Conservation (phyloP, 257 asterid genomes). For the Solanum dulcamara region DNA sequence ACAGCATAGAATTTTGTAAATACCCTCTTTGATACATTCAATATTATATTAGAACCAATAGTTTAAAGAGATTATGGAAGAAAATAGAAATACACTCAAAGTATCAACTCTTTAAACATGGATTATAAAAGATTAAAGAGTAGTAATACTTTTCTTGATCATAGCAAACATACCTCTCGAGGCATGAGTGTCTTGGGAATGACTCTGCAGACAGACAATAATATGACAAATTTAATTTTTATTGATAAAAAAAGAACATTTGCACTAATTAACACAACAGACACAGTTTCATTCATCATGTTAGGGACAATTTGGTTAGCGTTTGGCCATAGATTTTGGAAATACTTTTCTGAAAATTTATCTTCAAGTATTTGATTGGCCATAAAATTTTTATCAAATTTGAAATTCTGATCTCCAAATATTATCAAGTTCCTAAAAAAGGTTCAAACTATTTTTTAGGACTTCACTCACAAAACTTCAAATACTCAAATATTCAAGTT, state of each 20-base stretch:
- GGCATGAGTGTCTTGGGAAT: conserved; percentile 99
- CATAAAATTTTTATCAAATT: no score
- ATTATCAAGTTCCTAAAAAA: no score
- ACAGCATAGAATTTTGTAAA: not conserved
- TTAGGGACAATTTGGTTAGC: not conserved
- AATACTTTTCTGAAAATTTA: no score
- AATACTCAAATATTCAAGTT: not conserved
- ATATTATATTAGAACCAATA: not conserved
- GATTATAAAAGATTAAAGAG: not conserved
- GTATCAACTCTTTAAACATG: not conserved
- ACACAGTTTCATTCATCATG: not conserved
- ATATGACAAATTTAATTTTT: conserved; percentile 47
- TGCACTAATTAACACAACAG: not conserved
- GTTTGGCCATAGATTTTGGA: no score
- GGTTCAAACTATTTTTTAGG: no score
- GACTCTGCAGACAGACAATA: conserved; percentile 70
- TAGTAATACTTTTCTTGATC: conserved; percentile 14
- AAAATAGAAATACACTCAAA: not conserved
- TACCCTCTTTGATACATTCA: not conserved
- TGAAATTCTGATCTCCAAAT: not conserved
- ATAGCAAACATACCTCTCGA: conserved; percentile 71
- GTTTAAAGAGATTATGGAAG: not conserved
- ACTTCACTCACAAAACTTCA: not conserved
- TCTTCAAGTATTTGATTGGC: no score
- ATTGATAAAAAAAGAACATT: not conserved